These are phyloP conservation scores for Alternaria triticina DNA, from an alignment of 2,329 filamentous ascomycete species.

Conservation along the genomic window DNA sequence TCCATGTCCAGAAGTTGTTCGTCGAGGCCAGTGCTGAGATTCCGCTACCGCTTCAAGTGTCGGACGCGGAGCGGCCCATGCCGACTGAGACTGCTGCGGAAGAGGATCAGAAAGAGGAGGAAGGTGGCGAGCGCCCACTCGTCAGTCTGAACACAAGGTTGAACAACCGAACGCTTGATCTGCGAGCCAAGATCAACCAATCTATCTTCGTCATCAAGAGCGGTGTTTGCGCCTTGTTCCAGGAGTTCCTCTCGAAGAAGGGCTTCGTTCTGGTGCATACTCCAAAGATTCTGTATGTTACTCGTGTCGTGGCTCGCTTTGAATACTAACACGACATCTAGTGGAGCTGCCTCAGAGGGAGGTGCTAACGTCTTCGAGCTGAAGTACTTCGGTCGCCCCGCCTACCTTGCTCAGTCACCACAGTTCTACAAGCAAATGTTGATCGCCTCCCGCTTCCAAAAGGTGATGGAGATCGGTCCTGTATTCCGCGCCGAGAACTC, in stretches of 20 bases:
- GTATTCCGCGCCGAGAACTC: constrained; percentile 88
- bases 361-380: constrained; percentile 90
- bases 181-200: constrained; percentile 88
- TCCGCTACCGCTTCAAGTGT: constrained; percentile 65
- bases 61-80: constrained; percentile 59
- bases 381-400: constrained; percentile 85
- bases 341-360: constrained; percentile 85
- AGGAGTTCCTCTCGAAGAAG: constrained; percentile 76
- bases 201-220: constrained; percentile 78
- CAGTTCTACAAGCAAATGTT: constrained; percentile 90
- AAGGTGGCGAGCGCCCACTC: constrained; percentile 66
- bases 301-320: neutral
- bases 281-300: constrained; percentile 63
- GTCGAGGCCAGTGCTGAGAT: constrained; percentile 70
- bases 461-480: constrained; percentile 78
- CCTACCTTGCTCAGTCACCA: constrained; percentile 79
- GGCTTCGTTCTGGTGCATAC: constrained; percentile 87
- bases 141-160: constrained; percentile 85
- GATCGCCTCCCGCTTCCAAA: constrained; percentile 78
- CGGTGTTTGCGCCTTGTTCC: constrained; percentile 73
- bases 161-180: constrained; percentile 91
- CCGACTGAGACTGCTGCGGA: constrained; percentile 56
- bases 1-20: constrained; percentile 88
- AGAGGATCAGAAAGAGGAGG: constrained; percentile 58
- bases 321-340: neutral